Percentiles rank a stretch among this genome's conserved stretches.
These are phyloP conservation scores for Aspergillus ochraceoroseus DNA, from an alignment of 2,329 filamentous ascomycete genomes.

Conservation along the genomic window DNA sequence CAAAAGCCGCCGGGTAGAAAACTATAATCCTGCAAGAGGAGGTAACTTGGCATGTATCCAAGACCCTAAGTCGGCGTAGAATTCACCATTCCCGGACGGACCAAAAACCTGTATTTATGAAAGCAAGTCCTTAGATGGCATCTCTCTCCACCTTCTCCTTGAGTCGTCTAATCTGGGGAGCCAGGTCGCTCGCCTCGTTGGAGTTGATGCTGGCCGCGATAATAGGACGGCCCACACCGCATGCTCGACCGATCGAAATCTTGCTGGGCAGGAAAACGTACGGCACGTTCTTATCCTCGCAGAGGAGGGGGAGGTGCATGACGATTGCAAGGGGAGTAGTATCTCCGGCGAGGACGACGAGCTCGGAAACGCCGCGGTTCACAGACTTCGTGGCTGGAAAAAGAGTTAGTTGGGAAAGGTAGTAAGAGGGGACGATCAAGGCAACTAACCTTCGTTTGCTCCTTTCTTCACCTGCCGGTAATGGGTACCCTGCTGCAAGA, in stretches of 20 bases:
- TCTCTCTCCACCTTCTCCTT: slow-evolving; percentile 97
- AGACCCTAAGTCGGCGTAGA: no score
- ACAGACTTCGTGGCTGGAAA: slow-evolving; percentile 69
- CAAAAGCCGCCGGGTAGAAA: no score
- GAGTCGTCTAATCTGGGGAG: slow-evolving; percentile 77
- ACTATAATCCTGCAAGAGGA: no score
- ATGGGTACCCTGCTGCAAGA: slow-evolving; percentile 64
- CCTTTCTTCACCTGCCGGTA: slow-evolving; percentile 78
- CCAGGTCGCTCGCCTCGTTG: slow-evolving; percentile 85
- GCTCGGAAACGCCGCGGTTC: slow-evolving; percentile 83
- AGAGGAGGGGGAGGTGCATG: slow-evolving; percentile 80
- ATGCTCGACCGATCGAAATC: slow-evolving; percentile 81
- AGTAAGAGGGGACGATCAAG: neutral
- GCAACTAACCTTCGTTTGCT: slow-evolving; percentile 62
- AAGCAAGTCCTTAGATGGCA: no score
- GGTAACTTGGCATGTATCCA: no score
- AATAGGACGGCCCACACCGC: slow-evolving; percentile 81
- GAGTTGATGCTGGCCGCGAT: slow-evolving; percentile 85
- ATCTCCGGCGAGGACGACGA: slow-evolving; percentile 85
- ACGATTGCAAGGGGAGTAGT: slow-evolving; percentile 82
- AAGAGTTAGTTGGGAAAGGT: slow-evolving; percentile 8
- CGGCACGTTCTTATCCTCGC: slow-evolving; percentile 69
- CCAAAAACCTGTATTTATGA: no score
- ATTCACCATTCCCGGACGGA: no score
- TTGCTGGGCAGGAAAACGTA: slow-evolving; percentile 72